These are phyloP conservation scores for Pyrenopolyporus hunteri DNA, from an alignment of 495 filamentous ascomycete genomes.

Conservation along the genomic window DNA sequence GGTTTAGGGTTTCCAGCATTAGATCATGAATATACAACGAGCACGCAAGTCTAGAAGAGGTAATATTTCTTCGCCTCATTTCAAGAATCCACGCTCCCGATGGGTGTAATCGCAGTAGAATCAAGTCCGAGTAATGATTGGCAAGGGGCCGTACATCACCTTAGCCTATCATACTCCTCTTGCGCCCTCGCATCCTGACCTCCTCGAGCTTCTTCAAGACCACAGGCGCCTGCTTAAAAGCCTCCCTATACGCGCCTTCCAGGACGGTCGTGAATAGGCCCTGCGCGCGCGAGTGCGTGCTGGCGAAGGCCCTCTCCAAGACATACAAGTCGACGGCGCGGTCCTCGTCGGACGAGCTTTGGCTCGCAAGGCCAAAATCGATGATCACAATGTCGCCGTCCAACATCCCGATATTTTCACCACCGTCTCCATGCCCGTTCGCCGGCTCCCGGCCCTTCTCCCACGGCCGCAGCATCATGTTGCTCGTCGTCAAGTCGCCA, in stretches of 20 bases:
- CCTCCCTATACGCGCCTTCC: slow-evolving; percentile 54
- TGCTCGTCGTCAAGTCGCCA: slow-evolving; percentile 97
- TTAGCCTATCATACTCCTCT: slow-evolving; percentile 94
- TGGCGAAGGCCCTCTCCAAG: slow-evolving; percentile 92
- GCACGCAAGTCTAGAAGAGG: slow-evolving; percentile 9
- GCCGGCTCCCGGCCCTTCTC: slow-evolving; percentile 24
- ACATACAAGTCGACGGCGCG: slow-evolving; percentile 97
- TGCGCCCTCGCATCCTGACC: slow-evolving; percentile 93
- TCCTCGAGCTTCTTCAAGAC: slow-evolving; percentile 80
- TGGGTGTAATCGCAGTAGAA: too few relatives aligned
- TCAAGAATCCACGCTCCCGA: too few relatives aligned
- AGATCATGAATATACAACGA: slow-evolving; percentile 27
- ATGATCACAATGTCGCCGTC: slow-evolving; percentile 86
- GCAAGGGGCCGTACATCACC: too few relatives aligned
- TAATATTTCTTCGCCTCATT: slow-evolving; percentile 5
- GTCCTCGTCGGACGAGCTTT: slow-evolving; percentile 87
- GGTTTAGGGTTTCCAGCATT: slow-evolving; percentile 24
- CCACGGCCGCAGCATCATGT: slow-evolving; percentile 78
- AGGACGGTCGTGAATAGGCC: slow-evolving; percentile 68
- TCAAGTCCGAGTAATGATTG: too few relatives aligned
- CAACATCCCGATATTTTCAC: slow-evolving; percentile 40
- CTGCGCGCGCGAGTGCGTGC: slow-evolving; percentile 90
- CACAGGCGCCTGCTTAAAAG: slow-evolving; percentile 57
- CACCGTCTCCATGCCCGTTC: slow-evolving; percentile 21
- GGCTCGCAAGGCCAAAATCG: slow-evolving; percentile 90